Base-by-base conservation (phyloP, 345 rosid genomes). In the Salix purpurea region DNA sequence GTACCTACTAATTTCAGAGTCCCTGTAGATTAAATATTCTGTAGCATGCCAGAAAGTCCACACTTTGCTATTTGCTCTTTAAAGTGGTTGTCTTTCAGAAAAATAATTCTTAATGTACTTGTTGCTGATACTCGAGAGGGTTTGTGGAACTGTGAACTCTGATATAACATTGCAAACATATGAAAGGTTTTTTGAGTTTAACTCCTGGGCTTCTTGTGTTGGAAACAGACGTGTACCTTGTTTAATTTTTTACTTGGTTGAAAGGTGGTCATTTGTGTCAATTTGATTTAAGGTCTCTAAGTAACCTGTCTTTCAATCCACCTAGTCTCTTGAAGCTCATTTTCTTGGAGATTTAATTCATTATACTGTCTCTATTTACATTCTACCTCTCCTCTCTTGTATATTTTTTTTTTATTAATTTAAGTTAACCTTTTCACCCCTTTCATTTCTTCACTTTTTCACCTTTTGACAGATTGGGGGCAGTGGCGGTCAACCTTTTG, bases 391-490 rank as follows among this genome's bases (percentile, higher is more conserved):
- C 34, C 30, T 14, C 7, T 26, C 37, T 6, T 12, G 26, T 37
- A 4, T 36, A 16, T 52, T 34, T 18, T 44, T 42, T 18, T 44
- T 12, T 46, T 14, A 46, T 15, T 13, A 14, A 12, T 12, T 46
- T 12, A 46, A 46, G 52, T 4, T 46, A 46, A 46, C 52, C 6
- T 14, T 46, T 46, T 46, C 50, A 46, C 50, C 50, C 16, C 50
- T 46, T 46, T 12, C 52, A 15, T 46, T 46, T 12, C 52, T 46
- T 46, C 18, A 46, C 52, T 46, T 46, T 15, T 46, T 46, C 11
- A 26, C 37, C 69, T 46, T 78, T 77, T 86, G 85, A 68, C 90
- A 96, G 99, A 90, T 86, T 79, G 99, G 99, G 67, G 96, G 98
- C 40, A 83, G 81, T 80, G 88, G 92, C 30, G 88, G 83, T 83